Evolutionary conservation across 1,284 basidiomycete species (phyloP), one percentile per base, ranked within the genome.

Genomic region (Ganoderma lingzhi): DNA sequence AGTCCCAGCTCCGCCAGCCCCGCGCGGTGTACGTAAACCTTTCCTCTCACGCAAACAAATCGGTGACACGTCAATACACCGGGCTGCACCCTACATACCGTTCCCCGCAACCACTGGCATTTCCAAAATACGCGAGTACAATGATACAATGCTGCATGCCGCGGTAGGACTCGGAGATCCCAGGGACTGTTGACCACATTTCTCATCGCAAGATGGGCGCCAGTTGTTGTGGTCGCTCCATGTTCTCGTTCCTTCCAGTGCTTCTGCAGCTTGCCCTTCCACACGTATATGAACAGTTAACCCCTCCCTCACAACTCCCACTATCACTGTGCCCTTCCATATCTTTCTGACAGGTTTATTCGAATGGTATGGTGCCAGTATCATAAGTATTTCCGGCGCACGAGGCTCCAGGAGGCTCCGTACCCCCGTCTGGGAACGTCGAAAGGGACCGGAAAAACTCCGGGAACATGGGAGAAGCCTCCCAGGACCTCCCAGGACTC

Each of bases 31-130:
- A 37, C 32, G 32, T 51, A 51, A 51, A 8, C 45, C 30, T 32
- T 19, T 28, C 56, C 56, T 59, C 56, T 39, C 56, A 59, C 56
- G 56, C 56, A 59, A 59, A 59, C 56, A 59, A 59, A n/a, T 9
- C 56, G 19, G 56, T 35, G 56, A 59, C 56, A 6, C 35, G 56
- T 59, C 35, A 37, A 59, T 37, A 59, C 56, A 23, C 56, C 56
- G 56, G 56, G 10, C 30, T 23, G 35, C 56, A n/a, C 56, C 56
- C 56, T 23, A 23, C 23, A 23, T 23, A 19, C 10, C 10, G 9
- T 39, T 19, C 56, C 55, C 30, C 55, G 55, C 55, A 35, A 5
- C 55, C 30, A 23, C 23, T 23, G 23, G 23, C 23, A 59, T n/a
- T 23, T 35, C 32, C 56, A 59, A 59, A 59, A 39, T 39, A 51